Percentiles rank a stretch among this genome's conserved stretches.
Evolutionary conservation across 164 flowering plant species (phyloP).

Genomic region (Macadamia tetraphylla): DNA sequence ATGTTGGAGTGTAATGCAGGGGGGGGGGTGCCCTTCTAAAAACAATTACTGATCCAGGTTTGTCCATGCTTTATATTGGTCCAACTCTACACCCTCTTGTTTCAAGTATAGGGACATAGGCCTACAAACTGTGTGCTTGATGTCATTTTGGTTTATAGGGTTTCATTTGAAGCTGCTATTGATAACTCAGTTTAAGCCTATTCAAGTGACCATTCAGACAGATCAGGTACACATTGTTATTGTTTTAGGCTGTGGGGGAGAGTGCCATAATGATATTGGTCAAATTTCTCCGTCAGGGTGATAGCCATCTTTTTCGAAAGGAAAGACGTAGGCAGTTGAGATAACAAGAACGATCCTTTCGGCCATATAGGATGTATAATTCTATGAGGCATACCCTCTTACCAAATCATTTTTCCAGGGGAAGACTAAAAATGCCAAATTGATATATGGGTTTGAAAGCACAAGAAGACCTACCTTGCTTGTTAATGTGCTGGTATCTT

Average conservation of each 20-base stretch:
- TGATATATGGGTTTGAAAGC: background rate
- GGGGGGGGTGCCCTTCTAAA: constrained; percentile 94
- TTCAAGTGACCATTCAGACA: constrained; percentile 94
- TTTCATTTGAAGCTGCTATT: constrained; percentile 84
- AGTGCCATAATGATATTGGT: background rate
- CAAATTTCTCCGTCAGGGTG: background rate
- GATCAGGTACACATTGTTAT: constrained; percentile 51
- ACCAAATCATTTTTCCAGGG: background rate
- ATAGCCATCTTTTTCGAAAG: background rate
- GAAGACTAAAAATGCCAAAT: background rate
- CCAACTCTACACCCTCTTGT: background rate
- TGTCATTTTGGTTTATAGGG: constrained; percentile 36
- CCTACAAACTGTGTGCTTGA: background rate
- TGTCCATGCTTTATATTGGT: background rate
- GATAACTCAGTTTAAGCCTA: constrained; percentile 78
- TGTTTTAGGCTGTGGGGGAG: background rate
- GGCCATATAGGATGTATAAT: background rate
- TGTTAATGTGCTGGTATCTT: no score
- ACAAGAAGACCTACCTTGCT: no score
- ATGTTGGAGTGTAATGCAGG: constrained; percentile 96
- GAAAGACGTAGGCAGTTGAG: background rate
- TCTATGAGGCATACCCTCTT: no score
- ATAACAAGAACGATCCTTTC: background rate
- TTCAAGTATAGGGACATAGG: background rate
- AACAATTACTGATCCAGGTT: constrained; percentile 81